Evolutionary conservation across 2,329 filamentous ascomycete species (phyloP).

Genomic region (Aureobasidium sp.): DNA sequence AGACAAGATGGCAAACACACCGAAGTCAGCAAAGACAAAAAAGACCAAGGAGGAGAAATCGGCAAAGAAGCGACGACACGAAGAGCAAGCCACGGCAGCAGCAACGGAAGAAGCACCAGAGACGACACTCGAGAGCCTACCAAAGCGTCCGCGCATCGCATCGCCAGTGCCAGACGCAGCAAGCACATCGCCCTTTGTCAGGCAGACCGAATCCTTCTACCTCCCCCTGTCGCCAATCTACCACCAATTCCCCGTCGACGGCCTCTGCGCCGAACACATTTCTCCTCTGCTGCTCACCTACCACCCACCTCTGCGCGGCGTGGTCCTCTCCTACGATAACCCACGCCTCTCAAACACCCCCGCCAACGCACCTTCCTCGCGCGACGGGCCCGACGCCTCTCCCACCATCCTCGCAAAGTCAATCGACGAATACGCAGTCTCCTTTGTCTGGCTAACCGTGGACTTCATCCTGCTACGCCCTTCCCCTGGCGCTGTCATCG

Average conservation of each 20-base stretch:
- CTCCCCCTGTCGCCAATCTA: constrained; percentile 64
- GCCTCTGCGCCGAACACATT: constrained; percentile 64
- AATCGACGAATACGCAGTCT: constrained; percentile 76
- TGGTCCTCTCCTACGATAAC: constrained; percentile 67
- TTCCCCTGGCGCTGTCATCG: constrained; percentile 60
- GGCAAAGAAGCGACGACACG: constrained; percentile 22
- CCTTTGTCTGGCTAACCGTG: constrained; percentile 80
- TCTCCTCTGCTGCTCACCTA: constrained; percentile 69
- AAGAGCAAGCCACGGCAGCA: constrained; percentile 8
- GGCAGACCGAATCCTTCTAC: constrained; percentile 73
- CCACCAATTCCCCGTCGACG: constrained; percentile 61
- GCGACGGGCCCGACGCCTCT: constrained; percentile 28
- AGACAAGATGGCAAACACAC: constrained; percentile 14
- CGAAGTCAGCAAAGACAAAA: constrained; percentile 28
- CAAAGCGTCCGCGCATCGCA: constrained; percentile 8
- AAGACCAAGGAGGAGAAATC: constrained; percentile 32
- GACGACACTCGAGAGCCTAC: constrained; percentile 6
- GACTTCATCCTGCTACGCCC: constrained; percentile 81
- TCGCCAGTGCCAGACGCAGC: neutral
- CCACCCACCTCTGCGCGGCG: constrained; percentile 61
- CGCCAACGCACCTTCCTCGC: constrained; percentile 20
- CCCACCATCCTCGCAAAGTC: constrained; percentile 34
- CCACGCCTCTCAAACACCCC: constrained; percentile 56
- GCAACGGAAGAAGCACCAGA: constrained; percentile 15
- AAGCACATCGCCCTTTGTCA: constrained; percentile 59